Evolutionary conservation across 202 grass and related monocot species (phyloP).

Genomic region (Digitaria exilis): DNA sequence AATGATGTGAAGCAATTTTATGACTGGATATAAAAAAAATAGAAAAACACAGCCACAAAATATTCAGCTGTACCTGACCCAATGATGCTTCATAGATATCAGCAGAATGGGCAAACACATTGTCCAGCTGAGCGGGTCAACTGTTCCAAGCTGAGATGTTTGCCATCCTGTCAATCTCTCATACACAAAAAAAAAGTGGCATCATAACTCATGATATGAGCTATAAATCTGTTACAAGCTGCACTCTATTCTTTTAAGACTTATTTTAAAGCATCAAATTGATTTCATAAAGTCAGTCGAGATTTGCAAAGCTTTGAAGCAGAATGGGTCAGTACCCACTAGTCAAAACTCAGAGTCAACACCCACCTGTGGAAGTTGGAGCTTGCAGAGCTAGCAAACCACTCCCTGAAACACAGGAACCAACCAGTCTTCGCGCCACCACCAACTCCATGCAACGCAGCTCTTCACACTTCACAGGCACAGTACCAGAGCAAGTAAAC

Average conservation of each 20-base stretch:
- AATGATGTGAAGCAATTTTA: neutral
- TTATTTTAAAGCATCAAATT: too few species aligned
- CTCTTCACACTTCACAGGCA: neutral
- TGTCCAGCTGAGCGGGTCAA: too few species aligned
- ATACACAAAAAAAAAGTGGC: neutral
- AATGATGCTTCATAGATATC: neutral
- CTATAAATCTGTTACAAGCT: neutral
- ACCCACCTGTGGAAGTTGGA: neutral
- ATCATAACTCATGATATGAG: neutral
- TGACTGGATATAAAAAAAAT: neutral
- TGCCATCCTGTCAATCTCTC: neutral
- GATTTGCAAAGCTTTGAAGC: too few species aligned
- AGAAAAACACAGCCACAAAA: neutral
- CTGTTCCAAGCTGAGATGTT: neutral
- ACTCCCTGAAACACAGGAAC: slow-evolving; percentile 17
- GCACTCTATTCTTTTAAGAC: too few species aligned
- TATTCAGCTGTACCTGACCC: neutral
- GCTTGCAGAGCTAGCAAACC: slow-evolving; percentile 45
- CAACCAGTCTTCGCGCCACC: neutral
- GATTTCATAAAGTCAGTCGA: too few species aligned
- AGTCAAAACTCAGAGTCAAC: too few species aligned
- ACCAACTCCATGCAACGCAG: slow-evolving; percentile 44
- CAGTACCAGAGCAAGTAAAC: slow-evolving; percentile 43
- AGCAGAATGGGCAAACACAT: neutral
- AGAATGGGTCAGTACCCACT: slow-evolving; percentile 40